A percentile compares a stretch with the other conserved stretches of the same genome.
These are phyloP conservation scores for Cyberlindnera amylophila DNA, from an alignment of 805 yeast species.

Conservation along the genomic window DNA sequence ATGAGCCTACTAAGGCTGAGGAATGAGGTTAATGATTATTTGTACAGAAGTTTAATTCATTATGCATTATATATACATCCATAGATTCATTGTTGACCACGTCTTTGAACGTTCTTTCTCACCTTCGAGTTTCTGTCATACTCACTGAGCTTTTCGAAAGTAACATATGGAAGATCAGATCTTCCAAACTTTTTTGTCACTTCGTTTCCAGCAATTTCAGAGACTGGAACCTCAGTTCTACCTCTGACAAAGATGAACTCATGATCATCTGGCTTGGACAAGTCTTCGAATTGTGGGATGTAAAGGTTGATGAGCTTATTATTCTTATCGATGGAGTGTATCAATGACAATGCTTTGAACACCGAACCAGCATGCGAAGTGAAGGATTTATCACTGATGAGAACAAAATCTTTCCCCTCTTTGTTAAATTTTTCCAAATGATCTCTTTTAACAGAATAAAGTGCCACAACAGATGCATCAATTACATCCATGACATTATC, in stretches of 20 bases:
- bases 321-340: constrained; percentile 58
- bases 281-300: constrained; percentile 37
- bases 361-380: constrained; percentile 8
- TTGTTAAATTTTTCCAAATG: constrained; percentile 11
- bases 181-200: constrained; percentile 18
- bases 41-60: neutral
- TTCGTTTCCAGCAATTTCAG: constrained; percentile 39
- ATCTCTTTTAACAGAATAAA: constrained; percentile 23
- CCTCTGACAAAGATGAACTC: constrained; percentile 51
- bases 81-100: constrained; percentile 31
- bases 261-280: constrained; percentile 22
- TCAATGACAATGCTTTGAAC: constrained; percentile 52
- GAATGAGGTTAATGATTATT: constrained; percentile 2
- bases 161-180: constrained; percentile 41
- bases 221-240: constrained; percentile 59
- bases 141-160: constrained; percentile 33
- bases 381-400: constrained; percentile 25
- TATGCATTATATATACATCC: constrained; percentile 8
- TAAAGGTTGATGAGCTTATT: constrained; percentile 48
- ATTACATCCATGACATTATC: constrained; percentile 33
- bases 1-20: constrained; percentile 14
- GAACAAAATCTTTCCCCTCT: neutral
- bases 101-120: constrained; percentile 51
- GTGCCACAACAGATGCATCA: constrained; percentile 34
- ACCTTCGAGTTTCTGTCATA: constrained; percentile 57